Base-by-base conservation (phyloP, 352 stramenopile species). In the Globisporangium barbulae region DNA sequence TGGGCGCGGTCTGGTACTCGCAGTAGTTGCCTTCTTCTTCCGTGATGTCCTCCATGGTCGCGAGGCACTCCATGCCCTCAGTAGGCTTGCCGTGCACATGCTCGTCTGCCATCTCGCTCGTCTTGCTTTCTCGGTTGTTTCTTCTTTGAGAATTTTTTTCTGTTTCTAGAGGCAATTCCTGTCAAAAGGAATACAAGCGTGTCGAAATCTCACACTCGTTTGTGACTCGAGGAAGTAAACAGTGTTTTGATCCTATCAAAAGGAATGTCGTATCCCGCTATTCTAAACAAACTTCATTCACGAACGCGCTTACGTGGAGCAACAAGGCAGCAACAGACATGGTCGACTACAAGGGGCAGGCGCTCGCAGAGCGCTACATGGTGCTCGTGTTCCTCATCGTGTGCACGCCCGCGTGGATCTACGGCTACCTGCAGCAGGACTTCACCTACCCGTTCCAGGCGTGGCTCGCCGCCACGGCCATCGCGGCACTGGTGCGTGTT, bases 11-110 rank as follows among this genome's bases (percentile, higher is more conserved):
- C 80, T 98, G 91, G 81, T 96, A 98, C 77, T 98, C 94, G 60
- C 83, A 91, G 75, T 94, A 96, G 75, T 93, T 94, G 15, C 79
- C 74, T 2, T 89, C 80, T 44, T 94, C 90, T 59, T 91, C 76
- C 13, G 92, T 98, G 71, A 98, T 98, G 75, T 98, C 93, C 65
- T 98, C 94, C 91, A 98, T 98, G 13, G 91, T 97, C 53, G 86
- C 90, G 42, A 98, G 76, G 73, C 94, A 98, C 69, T 94, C 89
- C 75, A 98, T 89, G 41, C 88, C 90, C 21, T 91, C 85, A 4
- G 68, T 61, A 10, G 93, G 93, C 63, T 83, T 89, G 39, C 91
- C 86, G 61, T 98, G 93, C 10, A 50, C 64, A 30, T 59, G 28
- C 19, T 33, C 52, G 41, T n/a, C 53, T 57, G 59, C 33, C 71